Conservation (phyloP, 306 rosid genomes). For the Citrullus colocynthis region DNA sequence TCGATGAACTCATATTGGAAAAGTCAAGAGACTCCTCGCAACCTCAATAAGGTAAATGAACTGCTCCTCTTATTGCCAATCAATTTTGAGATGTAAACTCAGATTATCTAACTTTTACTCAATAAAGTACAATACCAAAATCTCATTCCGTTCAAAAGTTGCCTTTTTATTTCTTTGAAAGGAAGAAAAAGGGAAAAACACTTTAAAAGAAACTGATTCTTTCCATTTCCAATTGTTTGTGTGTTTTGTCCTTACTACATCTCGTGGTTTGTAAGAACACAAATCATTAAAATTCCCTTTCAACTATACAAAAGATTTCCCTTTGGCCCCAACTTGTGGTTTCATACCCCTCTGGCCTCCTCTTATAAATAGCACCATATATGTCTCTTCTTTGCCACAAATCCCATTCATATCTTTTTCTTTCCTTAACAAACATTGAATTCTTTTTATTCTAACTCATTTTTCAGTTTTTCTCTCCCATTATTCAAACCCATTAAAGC, state of each 20-base stretch:
- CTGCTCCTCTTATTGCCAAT: too few species aligned
- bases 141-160: background rate
- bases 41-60: too few species aligned
- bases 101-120: background rate
- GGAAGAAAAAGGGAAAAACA: background rate
- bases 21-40: too few species aligned
- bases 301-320: background rate
- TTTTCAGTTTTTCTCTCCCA: background rate
- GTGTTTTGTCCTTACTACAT: background rate
- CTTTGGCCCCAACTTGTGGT: background rate
- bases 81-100: too few species aligned
- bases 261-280: conserved; percentile 12
- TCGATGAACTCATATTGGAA: too few species aligned
- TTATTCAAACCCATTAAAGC: background rate
- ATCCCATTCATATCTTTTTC: background rate
- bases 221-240: background rate
- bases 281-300: conserved; percentile 4
- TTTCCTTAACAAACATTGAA: background rate
- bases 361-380: background rate
- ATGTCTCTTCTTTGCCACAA: background rate
- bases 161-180: background rate
- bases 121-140: background rate
- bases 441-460: background rate
- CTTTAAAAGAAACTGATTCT: background rate
- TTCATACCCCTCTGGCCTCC: background rate